Evolutionary conservation across 2,329 filamentous ascomycete genomes (phyloP).

Genomic region (Xylariaceae sp.): DNA sequence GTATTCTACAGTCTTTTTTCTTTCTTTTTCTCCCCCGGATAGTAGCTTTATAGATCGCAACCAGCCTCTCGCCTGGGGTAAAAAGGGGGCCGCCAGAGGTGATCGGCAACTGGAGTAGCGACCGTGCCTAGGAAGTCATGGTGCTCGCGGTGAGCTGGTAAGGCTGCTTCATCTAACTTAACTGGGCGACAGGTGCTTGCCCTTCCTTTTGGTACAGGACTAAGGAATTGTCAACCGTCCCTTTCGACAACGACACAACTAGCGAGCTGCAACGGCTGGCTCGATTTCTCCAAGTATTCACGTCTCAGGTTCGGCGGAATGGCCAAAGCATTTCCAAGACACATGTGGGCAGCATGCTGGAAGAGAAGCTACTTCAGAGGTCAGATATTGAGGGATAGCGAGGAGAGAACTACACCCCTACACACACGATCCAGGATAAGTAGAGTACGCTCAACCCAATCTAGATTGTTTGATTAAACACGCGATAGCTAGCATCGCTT

Average conservation of each 20-base stretch:
- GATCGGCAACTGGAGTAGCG: neutral
- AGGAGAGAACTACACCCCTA: too few relatives aligned
- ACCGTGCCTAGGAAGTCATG: neutral
- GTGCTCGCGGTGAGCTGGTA: neutral
- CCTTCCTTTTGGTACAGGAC: neutral
- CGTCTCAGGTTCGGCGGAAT: slow-evolving; percentile 16
- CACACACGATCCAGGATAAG: too few relatives aligned
- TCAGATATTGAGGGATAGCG: slow-evolving; percentile 5
- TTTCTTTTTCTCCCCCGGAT: too few relatives aligned
- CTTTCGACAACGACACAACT: neutral
- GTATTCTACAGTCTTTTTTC: too few relatives aligned
- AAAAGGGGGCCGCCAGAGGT: neutral
- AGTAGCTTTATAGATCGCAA: too few relatives aligned
- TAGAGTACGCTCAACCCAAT: too few relatives aligned
- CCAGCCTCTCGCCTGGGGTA: too few relatives aligned
- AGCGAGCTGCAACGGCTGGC: slow-evolving; percentile 6
- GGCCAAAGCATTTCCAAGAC: slow-evolving; percentile 18
- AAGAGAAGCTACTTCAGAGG: slow-evolving; percentile 10
- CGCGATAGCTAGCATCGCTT: too few relatives aligned
- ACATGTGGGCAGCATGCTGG: slow-evolving; percentile 18
- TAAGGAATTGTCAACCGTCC: neutral
- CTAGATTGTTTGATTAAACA: too few relatives aligned
- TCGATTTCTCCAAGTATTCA: neutral
- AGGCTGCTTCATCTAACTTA: neutral
- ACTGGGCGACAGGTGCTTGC: neutral